phyloP scores from a whole-genome alignment of 345 rosid species.

The Pistacia integerrima region DNA sequence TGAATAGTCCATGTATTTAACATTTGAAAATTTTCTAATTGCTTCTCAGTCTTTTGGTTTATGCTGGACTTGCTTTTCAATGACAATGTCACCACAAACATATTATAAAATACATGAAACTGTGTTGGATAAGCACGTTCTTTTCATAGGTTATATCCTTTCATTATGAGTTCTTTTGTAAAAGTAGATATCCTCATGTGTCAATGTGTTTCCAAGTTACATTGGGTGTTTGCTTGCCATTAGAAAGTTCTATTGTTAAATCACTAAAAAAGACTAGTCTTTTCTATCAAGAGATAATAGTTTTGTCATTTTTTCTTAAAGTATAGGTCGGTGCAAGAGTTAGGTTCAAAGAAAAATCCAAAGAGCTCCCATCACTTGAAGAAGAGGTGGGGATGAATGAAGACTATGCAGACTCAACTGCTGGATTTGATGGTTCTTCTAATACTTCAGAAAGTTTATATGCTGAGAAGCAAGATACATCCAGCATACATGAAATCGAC shows the following conservation, averaged over 20 bases:
- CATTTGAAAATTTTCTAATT: neutral
- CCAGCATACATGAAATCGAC: constrained; percentile 74
- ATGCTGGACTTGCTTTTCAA: neutral
- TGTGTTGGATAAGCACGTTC: neutral
- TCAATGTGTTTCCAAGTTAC: neutral
- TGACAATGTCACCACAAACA: neutral
- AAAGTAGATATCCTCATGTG: neutral
- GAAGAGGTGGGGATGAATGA: constrained; percentile 51
- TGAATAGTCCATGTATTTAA: constrained; percentile 1
- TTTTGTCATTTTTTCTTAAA: constrained; percentile 11
- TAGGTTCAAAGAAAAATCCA: constrained; percentile 60
- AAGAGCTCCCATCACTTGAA: constrained; percentile 48
- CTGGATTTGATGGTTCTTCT: constrained; percentile 88
- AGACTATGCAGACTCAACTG: constrained; percentile 58
- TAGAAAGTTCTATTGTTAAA: neutral
- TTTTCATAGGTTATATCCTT: neutral
- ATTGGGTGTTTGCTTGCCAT: neutral
- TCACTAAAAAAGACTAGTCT: neutral
- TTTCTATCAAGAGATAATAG: neutral
- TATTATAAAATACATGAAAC: neutral
- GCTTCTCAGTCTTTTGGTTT: constrained; percentile 1
- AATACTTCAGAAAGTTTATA: constrained; percentile 79
- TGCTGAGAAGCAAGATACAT: constrained; percentile 83
- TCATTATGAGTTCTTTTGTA: neutral
- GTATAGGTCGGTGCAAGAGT: constrained; percentile 61